phyloP scores from a whole-genome alignment of 2,329 filamentous ascomycete species.

The Rhinocladiella mackenziei region DNA sequence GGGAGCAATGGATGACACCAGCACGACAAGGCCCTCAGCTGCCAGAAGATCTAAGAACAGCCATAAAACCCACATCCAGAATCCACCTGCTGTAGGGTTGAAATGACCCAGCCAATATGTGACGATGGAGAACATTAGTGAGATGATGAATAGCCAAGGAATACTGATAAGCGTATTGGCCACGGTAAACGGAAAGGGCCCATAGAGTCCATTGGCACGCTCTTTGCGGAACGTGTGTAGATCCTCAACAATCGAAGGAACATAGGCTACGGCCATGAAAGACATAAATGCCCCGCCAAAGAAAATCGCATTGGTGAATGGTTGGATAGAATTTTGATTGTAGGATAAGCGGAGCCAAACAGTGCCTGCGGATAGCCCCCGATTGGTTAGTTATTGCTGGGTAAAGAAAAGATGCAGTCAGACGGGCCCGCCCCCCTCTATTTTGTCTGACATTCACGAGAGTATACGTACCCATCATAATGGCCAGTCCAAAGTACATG shows the following conservation, averaged over 20 bases:
- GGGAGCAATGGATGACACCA: constrained; percentile 68
- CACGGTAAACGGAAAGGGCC: constrained; percentile 66
- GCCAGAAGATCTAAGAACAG: constrained; percentile 79
- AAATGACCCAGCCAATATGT: constrained; percentile 80
- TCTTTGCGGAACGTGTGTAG: constrained; percentile 70
- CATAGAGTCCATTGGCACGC: constrained; percentile 75
- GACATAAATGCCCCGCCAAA: constrained; percentile 72
- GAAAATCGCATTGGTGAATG: constrained; percentile 78
- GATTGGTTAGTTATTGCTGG: too few relatives aligned
- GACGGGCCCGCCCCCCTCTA: constrained; percentile 47
- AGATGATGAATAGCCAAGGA: constrained; percentile 75
- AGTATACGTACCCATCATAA: constrained; percentile 13
- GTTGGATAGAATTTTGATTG: constrained; percentile 68
- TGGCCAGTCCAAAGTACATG: constrained; percentile 66
- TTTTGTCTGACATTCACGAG: constrained; percentile 7
- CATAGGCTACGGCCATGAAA: constrained; percentile 80
- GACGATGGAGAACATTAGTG: constrained; percentile 69
- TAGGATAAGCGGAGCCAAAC: constrained; percentile 72
- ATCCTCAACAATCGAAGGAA: constrained; percentile 79
- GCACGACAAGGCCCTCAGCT: constrained; percentile 75
- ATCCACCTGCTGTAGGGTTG: constrained; percentile 59
- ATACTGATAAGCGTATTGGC: constrained; percentile 79
- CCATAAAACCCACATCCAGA: constrained; percentile 78
- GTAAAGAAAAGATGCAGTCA: too few relatives aligned
- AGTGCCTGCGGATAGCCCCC: too few relatives aligned